Conservation (phyloP, 441 rosid species). For the Pelargonium cotyledonis region DNA sequence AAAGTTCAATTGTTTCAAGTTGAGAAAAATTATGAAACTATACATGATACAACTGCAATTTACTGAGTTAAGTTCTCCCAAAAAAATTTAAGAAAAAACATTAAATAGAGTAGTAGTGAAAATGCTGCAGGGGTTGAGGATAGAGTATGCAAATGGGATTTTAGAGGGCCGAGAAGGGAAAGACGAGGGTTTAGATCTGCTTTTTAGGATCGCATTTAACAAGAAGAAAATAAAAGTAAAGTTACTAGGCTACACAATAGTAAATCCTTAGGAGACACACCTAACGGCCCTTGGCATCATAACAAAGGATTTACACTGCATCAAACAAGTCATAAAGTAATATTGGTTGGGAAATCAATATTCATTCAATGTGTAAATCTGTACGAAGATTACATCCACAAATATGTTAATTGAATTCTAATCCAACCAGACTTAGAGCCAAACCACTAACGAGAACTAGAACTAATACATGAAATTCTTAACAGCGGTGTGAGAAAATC, state of each 20-base stretch:
- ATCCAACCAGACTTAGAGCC: neutral
- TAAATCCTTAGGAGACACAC: neutral
- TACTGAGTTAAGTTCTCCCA: too few relatives aligned
- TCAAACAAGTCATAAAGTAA: constrained; percentile 1
- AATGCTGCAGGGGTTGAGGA: neutral
- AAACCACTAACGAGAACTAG: neutral
- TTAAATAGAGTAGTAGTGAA: neutral
- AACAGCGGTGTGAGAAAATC: neutral
- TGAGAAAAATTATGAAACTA: neutral
- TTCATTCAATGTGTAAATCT: neutral
- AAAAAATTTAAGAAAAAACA: too few relatives aligned
- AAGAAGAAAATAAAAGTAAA: neutral
- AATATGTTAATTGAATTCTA: neutral
- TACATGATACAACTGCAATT: neutral
- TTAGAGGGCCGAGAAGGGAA: neutral
- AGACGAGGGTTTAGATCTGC: neutral
- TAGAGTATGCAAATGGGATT: neutral
- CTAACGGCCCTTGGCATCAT: neutral
- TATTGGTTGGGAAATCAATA: neutral
- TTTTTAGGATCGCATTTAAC: neutral
- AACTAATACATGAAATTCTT: neutral
- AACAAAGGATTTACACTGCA: neutral
- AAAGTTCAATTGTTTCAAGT: neutral
- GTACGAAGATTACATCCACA: neutral
- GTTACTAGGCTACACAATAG: neutral